phyloP scores from a whole-genome alignment of 345 rosid species.

The Physaria fendleri region DNA sequence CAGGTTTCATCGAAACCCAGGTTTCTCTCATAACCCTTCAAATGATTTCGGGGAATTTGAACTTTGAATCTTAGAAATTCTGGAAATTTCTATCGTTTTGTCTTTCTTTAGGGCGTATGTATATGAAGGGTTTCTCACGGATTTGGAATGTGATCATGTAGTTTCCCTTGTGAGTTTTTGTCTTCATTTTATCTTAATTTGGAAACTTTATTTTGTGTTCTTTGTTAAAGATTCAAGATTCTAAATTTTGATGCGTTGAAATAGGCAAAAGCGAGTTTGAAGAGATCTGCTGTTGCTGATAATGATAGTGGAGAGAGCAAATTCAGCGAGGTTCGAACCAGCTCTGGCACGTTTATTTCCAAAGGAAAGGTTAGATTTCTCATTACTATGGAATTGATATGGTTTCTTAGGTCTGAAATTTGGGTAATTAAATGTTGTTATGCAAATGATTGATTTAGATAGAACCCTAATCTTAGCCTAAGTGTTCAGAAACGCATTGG shows the following conservation, averaged over 20 bases:
- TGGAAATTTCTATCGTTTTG: neutral
- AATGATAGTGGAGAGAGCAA: constrained; percentile 67
- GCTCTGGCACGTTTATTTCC: constrained; percentile 87
- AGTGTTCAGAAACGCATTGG: neutral
- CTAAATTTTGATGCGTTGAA: neutral
- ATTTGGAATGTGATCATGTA: constrained; percentile 89
- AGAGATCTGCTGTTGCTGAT: too few species aligned
- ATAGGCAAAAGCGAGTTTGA: constrained; percentile 73
- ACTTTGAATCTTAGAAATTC: neutral
- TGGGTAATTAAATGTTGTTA: neutral
- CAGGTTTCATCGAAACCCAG: constrained; percentile 83
- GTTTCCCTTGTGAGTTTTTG: constrained; percentile 62
- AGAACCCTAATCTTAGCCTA: neutral
- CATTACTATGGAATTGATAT: neutral
- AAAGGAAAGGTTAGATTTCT: constrained; percentile 60
- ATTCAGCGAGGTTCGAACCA: constrained; percentile 81
- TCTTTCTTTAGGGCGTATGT: constrained; percentile 64
- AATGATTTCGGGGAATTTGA: neutral
- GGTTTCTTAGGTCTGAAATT: neutral
- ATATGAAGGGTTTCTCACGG: constrained; percentile 82
- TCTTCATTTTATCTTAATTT: neutral
- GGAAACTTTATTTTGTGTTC: neutral
- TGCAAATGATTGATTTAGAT: neutral
- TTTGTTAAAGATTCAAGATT: neutral
- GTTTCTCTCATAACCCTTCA: constrained; percentile 18